Evolutionary conservation across 2,329 filamentous ascomycete genomes (phyloP).

Genomic region (Periconia sp.): DNA sequence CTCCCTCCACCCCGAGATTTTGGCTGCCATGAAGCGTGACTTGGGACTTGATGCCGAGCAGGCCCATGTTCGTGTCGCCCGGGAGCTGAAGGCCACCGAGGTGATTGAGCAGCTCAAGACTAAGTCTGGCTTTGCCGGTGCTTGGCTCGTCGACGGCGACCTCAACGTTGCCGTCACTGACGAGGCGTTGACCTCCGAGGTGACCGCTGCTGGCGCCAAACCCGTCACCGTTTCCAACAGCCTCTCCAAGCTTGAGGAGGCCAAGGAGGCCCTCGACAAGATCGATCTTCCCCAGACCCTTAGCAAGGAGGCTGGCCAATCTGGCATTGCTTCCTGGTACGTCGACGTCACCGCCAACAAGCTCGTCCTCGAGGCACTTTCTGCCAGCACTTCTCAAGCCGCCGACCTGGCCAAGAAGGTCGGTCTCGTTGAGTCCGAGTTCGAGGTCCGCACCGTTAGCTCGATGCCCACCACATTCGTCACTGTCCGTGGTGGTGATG

Average conservation of each 20-base stretch:
- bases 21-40: slow-evolving; percentile 50
- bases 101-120: slow-evolving; percentile 41
- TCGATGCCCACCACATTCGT: slow-evolving; percentile 40
- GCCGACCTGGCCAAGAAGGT: slow-evolving; percentile 41
- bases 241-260: slow-evolving; percentile 41
- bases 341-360: slow-evolving; percentile 47
- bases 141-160: slow-evolving; percentile 44
- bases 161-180: slow-evolving; percentile 45
- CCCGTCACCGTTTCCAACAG: slow-evolving; percentile 38
- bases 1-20: slow-evolving; percentile 45
- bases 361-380: slow-evolving; percentile 44
- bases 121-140: slow-evolving; percentile 43
- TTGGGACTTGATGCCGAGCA: slow-evolving; percentile 44
- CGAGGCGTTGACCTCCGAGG: slow-evolving; percentile 38
- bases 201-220: slow-evolving; percentile 41
- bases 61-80: slow-evolving; percentile 43
- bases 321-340: slow-evolving; percentile 44
- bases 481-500: slow-evolving; percentile 42
- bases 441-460: slow-evolving; percentile 40
- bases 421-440: slow-evolving; percentile 41
- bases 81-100: slow-evolving; percentile 40
- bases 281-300: slow-evolving; percentile 31
- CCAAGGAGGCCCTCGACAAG: slow-evolving; percentile 44
- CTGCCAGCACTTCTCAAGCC: slow-evolving; percentile 39
- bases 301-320: slow-evolving; percentile 21